These are phyloP conservation scores for Kalmusia sp. DNA, from an alignment of 2,329 filamentous ascomycete genomes.

Conservation along the genomic window DNA sequence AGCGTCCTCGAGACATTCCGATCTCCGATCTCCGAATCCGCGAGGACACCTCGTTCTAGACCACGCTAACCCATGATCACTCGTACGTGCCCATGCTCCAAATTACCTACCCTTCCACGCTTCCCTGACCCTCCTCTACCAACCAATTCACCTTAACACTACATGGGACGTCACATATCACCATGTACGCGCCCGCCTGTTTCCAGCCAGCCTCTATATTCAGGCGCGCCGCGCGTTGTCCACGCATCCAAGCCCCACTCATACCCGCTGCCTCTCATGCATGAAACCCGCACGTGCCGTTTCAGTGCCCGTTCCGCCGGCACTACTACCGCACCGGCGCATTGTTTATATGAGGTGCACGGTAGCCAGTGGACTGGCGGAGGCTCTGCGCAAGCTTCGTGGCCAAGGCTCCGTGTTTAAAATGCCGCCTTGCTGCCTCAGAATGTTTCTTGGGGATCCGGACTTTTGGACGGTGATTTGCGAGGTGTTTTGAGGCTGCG, in stretches of 20 bases:
- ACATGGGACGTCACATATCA: background rate
- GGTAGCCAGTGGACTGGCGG: background rate
- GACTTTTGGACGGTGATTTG: conserved; percentile 1
- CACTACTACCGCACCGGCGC: conserved; percentile 1
- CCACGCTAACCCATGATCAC: background rate
- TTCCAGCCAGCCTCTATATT: background rate
- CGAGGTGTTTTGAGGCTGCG: background rate
- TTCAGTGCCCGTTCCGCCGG: background rate
- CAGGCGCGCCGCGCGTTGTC: conserved; percentile 1
- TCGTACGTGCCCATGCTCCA: background rate
- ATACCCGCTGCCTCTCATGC: background rate
- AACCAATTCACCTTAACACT: background rate
- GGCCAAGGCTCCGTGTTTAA: background rate
- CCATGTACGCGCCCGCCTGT: background rate
- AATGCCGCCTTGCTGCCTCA: conserved; percentile 9
- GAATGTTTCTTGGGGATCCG: conserved; percentile 4
- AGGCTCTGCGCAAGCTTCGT: no score
- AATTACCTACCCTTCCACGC: background rate
- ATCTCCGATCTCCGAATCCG: background rate
- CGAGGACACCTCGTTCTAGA: no score
- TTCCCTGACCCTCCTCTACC: background rate
- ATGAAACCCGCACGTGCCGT: conserved; percentile 5
- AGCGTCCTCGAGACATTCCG: background rate
- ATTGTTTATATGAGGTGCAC: background rate
- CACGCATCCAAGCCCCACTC: background rate